These are phyloP conservation scores for Zygosaccharomyces pseudobailii DNA, from an alignment of 1,139 yeast genomes.

Conservation along the genomic window DNA sequence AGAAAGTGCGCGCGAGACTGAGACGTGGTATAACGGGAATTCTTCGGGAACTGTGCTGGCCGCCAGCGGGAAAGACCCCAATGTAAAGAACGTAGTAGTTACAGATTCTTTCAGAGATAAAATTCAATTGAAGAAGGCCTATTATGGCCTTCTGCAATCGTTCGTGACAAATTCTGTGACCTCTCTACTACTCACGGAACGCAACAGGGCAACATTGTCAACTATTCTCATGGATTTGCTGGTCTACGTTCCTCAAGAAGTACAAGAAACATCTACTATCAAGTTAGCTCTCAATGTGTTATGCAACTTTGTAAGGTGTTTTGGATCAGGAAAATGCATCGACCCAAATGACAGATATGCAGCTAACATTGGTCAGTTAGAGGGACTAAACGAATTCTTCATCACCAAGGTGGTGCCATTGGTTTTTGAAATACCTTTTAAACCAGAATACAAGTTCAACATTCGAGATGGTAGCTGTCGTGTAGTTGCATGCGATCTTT, in stretches of 20 bases:
- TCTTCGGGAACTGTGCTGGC: conserved; percentile 6
- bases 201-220: conserved; percentile 60
- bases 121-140: conserved; percentile 59
- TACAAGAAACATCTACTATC: conserved; percentile 48
- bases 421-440: conserved; percentile 75
- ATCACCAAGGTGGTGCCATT: conserved; percentile 65
- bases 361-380: conserved; percentile 50
- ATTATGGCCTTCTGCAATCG: conserved; percentile 63
- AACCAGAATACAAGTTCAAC: conserved; percentile 54
- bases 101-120: conserved; percentile 55
- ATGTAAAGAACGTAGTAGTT: conserved; percentile 38
- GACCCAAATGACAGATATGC: conserved; percentile 53
- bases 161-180: conserved; percentile 74
- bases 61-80: conserved; percentile 17
- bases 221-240: conserved; percentile 60
- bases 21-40: conserved; percentile 18
- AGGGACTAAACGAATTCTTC: conserved; percentile 66
- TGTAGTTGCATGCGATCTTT: conserved; percentile 68
- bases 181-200: conserved; percentile 65
- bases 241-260: conserved; percentile 60
- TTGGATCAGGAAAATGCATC: conserved; percentile 65
- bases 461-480: conserved; percentile 76
- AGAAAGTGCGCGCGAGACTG: conserved; percentile 38
- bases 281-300: conserved; percentile 69
- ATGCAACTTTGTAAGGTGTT: conserved; percentile 56